These are phyloP conservation scores for Picea glauca DNA, from an alignment of 75 land plant genomes.

Conservation along the genomic window DNA sequence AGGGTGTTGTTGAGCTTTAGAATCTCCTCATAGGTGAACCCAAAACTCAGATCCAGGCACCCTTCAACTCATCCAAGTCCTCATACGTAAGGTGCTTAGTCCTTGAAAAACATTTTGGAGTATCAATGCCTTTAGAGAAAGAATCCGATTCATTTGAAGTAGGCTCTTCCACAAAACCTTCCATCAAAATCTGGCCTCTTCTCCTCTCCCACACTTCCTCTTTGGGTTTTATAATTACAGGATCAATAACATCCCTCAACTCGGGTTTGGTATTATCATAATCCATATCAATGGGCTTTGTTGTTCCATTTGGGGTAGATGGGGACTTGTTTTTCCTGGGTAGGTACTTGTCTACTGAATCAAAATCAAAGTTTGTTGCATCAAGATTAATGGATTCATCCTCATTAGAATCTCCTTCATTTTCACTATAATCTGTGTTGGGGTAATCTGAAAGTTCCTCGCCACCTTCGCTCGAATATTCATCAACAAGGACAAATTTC, in stretches of 20 bases:
- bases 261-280: neutral
- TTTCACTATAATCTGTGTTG: neutral
- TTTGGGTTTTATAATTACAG: neutral
- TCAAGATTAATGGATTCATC: neutral
- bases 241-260: neutral
- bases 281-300: slow-evolving; percentile 5
- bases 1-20: slow-evolving; percentile 59
- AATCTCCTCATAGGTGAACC: slow-evolving; percentile 65
- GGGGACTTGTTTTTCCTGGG: neutral
- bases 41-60: slow-evolving; percentile 71
- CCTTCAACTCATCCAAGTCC: slow-evolving; percentile 69
- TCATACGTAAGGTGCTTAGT: slow-evolving; percentile 65
- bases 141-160: neutral
- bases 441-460: neutral
- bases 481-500: neutral
- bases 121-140: neutral
- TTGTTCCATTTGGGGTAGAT: neutral
- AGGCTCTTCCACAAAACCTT: neutral
- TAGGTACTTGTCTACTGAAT: neutral
- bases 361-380: slow-evolving; percentile 5
- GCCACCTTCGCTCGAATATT: neutral
- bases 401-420: neutral
- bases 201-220: neutral
- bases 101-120: slow-evolving; percentile 8
- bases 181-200: slow-evolving; percentile 3